phyloP scores from a whole-genome alignment of 2,329 filamentous ascomycete species.

The Exophiala mesophila region DNA sequence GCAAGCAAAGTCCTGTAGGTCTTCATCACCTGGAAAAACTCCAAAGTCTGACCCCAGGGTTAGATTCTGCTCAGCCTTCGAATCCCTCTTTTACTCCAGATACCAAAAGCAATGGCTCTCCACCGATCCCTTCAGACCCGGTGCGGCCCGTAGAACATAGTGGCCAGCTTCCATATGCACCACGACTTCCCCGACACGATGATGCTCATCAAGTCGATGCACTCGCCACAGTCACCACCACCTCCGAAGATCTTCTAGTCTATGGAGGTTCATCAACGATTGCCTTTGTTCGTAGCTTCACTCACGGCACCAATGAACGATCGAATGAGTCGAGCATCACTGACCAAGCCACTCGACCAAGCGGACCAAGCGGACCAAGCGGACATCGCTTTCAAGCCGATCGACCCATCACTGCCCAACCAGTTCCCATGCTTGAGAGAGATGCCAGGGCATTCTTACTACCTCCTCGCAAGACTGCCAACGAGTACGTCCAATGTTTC shows the following conservation, averaged over 20 bases:
- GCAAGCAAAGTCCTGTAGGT: background rate
- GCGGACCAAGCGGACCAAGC: background rate
- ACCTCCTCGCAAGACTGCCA: constrained; percentile 42
- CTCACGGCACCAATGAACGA: constrained; percentile 1
- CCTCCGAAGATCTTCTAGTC: constrained; percentile 1
- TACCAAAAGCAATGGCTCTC: no score
- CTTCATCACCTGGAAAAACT: background rate
- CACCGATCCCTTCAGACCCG: no score
- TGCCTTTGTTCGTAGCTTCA: constrained; percentile 5
- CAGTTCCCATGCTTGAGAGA: constrained; percentile 2
- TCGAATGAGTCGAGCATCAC: background rate
- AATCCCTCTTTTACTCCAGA: no score
- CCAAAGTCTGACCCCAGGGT: no score
- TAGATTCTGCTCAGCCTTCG: background rate
- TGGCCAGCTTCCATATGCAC: no score
- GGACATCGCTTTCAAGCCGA: background rate
- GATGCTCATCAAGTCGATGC: constrained; percentile 2
- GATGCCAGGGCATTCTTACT: constrained; percentile 31
- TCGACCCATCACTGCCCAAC: background rate
- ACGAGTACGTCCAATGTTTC: constrained; percentile 43
- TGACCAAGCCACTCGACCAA: background rate
- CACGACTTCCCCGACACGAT: no score
- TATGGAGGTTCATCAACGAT: constrained; percentile 12
- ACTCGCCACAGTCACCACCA: constrained; percentile 1
- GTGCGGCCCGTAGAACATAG: no score